phyloP scores from a whole-genome alignment of 179 eudicot species.

The Spergularia azorica region DNA sequence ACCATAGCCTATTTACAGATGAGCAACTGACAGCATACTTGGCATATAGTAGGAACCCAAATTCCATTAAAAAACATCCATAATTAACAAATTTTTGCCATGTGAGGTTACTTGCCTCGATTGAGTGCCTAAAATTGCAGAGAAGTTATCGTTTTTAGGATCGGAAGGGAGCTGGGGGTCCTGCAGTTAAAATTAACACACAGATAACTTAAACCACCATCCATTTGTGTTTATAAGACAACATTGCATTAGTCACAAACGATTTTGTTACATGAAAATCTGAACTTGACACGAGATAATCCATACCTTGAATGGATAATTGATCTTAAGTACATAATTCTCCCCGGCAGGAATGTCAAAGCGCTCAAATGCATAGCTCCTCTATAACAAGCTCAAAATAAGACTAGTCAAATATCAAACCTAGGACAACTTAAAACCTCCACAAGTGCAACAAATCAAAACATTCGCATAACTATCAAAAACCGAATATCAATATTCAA shows the following conservation, averaged over 20 bases:
- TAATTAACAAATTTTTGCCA: not conserved
- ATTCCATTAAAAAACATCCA: not conserved
- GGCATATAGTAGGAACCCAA: not conserved
- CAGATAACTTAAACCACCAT: not conserved
- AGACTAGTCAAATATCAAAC: not conserved
- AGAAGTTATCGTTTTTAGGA: slow-evolving; percentile 69
- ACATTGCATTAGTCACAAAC: not conserved
- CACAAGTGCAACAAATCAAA: not conserved
- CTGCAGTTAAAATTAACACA: slow-evolving; percentile 41
- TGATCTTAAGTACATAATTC: slow-evolving; percentile 78
- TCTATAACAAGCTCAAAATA: slow-evolving; percentile 43
- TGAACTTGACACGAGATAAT: not conserved
- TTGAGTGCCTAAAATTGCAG: slow-evolving; percentile 88
- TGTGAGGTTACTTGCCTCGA: slow-evolving; percentile 51
- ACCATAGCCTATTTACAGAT: too few species aligned
- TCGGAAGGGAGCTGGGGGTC: slow-evolving; percentile 84
- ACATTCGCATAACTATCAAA: not conserved
- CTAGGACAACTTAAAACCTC: not conserved
- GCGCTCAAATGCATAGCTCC: slow-evolving; percentile 91
- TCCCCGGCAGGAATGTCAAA: slow-evolving; percentile 79
- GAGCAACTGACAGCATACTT: too few species aligned
- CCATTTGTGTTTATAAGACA: too few species aligned
- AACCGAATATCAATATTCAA: slow-evolving; percentile 24
- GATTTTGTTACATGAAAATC: not conserved
- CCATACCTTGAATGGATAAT: slow-evolving; percentile 82